Percentiles rank a stretch among this genome's conserved stretches.
Conservation (phyloP, 768 basidiomycete species). For the Suillus discolor region DNA sequence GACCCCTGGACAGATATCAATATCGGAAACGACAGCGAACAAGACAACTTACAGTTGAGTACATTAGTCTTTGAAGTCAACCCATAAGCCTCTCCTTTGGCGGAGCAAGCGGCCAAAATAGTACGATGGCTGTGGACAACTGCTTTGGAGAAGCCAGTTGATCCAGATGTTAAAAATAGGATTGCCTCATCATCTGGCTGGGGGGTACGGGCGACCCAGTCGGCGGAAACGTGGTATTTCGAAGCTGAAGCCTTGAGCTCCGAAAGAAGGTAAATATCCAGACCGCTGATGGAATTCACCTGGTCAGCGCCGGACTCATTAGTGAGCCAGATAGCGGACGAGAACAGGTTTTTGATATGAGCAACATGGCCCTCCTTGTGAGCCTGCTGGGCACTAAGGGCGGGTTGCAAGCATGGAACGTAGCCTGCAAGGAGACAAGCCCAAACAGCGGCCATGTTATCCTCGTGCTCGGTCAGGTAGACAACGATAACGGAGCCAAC, state of each 20-base stretch:
- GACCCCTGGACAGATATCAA: constrained; percentile 27
- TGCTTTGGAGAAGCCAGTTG: constrained; percentile 38
- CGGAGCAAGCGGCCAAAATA: constrained; percentile 32
- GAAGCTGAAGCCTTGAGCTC: constrained; percentile 8
- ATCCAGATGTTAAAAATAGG: constrained; percentile 32
- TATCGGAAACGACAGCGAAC: neutral
- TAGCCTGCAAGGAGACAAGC: constrained; percentile 13
- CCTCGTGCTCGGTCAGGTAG: constrained; percentile 13
- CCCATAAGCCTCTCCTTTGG: constrained; percentile 35
- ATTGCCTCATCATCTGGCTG: constrained; percentile 13
- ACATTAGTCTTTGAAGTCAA: constrained; percentile 33
- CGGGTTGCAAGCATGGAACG: constrained; percentile 12
- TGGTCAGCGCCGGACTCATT: constrained; percentile 10
- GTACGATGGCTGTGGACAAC: constrained; percentile 34
- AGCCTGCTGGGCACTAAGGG: constrained; percentile 11
- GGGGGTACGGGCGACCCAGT: constrained; percentile 7
- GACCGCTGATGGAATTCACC: constrained; percentile 7
- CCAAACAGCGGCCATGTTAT: constrained; percentile 15
- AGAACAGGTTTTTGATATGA: constrained; percentile 13
- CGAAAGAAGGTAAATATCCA: constrained; percentile 11
- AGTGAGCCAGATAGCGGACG: constrained; percentile 12
- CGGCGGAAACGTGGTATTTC: neutral
- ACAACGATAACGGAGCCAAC: constrained; percentile 11
- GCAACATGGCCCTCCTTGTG: constrained; percentile 14
- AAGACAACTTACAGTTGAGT: constrained; percentile 35